Evolutionary conservation across 2,329 filamentous ascomycete species (phyloP), one percentile per base, ranked within the genome.

Genomic region (Coleophoma cylindrospora): DNA sequence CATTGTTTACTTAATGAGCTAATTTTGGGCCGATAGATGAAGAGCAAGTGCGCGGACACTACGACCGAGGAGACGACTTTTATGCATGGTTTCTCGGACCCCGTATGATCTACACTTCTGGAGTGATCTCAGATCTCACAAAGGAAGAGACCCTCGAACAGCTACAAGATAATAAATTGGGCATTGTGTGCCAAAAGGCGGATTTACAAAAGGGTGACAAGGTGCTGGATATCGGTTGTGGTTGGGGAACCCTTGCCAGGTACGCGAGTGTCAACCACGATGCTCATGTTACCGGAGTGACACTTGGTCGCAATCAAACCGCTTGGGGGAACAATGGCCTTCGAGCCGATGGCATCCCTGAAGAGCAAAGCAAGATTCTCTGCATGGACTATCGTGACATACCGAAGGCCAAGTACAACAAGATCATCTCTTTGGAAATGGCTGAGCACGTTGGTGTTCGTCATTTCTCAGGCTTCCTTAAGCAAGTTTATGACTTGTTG

Each of bases 371-470:
- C 64, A 74, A 73, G 40, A 83, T 87, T 59, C 66, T 86, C 47
- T 87, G 84, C 73, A 80, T 80, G 72, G 84, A 87, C 68, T 87
- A 87, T 72, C 83, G 84, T 59, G 84, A 87, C 60, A 72, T 80
- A 13, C 77, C 82, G 6, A 62, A 75, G 43, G 79, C 80, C 51
- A 75, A 76, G 37, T 87, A 83, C 70, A 77, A 85, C 67, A 84
- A 86, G 67, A 87, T 87, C 58, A 86, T 83, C 52, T 86, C 82
- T 66, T 75, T 87, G 43, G 84, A 87, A 62, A 87, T 87, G 84
- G 83, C 82, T 44, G 84, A 87, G 69, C 84, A 87, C 67, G 84
- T 87, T 53, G 84, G 84, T 70, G 81, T 87, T 45, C 80, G 83
- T 51, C 80, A 86, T 66, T 80, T 87, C 59, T 68, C 70, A 51